Evolutionary conservation across 2,329 filamentous ascomycete species (phyloP).

Genomic region (Penicillium decumbens): DNA sequence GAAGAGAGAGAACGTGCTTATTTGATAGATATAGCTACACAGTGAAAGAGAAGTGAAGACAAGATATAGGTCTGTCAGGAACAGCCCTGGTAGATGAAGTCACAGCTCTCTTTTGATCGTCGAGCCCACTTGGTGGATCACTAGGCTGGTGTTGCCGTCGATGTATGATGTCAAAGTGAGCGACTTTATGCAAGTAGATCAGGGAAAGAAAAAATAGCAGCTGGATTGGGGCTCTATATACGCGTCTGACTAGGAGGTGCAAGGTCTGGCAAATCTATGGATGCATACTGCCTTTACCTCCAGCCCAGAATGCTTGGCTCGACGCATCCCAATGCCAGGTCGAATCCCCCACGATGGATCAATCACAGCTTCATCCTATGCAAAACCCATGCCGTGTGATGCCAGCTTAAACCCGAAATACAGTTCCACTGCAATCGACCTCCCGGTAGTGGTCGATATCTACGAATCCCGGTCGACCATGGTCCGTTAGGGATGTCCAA

Average conservation of each 20-base stretch:
- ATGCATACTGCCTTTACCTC: conserved; percentile 11
- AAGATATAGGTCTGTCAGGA: not conserved
- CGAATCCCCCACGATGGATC: conserved; percentile 13
- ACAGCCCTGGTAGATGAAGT: conserved; percentile 6
- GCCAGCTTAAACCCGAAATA: conserved; percentile 1
- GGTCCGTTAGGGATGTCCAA: not conserved
- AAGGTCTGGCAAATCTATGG: conserved; percentile 9
- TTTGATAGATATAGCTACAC: not conserved
- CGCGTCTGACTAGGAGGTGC: not conserved
- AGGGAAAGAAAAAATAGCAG: not conserved
- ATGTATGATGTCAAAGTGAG: conserved; percentile 10
- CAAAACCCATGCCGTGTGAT: not conserved
- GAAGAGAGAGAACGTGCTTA: not conserved
- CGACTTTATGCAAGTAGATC: not conserved
- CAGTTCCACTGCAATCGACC: not conserved
- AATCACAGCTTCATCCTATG: conserved; percentile 10
- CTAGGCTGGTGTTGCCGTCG: not conserved
- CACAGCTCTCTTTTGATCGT: conserved; percentile 3
- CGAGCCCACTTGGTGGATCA: conserved; percentile 14
- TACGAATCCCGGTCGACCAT: not conserved
- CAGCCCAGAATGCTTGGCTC: conserved; percentile 20
- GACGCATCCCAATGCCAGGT: conserved; percentile 3
- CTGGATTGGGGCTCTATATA: conserved; percentile 10
- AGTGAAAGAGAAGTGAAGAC: not conserved
- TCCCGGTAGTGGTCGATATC: not conserved